Evolutionary conservation across 345 rosid species (phyloP), one percentile per base, ranked within the genome.

Genomic region (Mangifera indica): DNA sequence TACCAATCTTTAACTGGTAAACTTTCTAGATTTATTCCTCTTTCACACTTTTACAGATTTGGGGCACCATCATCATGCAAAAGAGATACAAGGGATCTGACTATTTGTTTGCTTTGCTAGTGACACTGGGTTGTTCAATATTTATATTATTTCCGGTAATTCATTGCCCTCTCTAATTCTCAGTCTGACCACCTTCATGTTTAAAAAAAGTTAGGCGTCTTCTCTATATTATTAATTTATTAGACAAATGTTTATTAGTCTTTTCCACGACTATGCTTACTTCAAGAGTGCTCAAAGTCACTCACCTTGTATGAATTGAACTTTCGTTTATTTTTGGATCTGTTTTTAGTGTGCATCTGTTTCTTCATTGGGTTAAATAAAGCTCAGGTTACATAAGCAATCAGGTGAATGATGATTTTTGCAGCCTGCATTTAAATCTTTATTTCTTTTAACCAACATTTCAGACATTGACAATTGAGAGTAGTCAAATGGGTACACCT

Each of bases 41-140:
- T 44, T 10, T 65, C 29, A 3, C 71, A 44, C 63, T 63, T 51
- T 49, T 58, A 26, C 79, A 90, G 96, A 81, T 88, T 37, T 92
- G 98, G 98, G 97, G 98, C 26, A 90, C 93, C 70, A 75, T 88
- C 65, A 94, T 92, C 10, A 92, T 94, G 98, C 98, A 92, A 82
- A 94, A 94, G 79, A 89, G 63, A 82, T 94, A 92, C 71, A 90
- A 78, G 70, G 96, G 93, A 34, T 85, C 81, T 57, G 98, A 94
- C 82, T 92, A 94, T 86, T 73, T 86, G 77, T 67, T 90, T 58
- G 97, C 98, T 68, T 89, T 95, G 72, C 76, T 94, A 24, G 99
- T 94, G 77, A 92, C 97, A 20, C 69, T 92, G 55, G 99, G 99
- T 2, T 94, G 99, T 80, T 90, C 96, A 22, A 77, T 92, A 73